phyloP scores from a whole-genome alignment of 139 green algal species.

The Coelastrella sp. region DNA sequence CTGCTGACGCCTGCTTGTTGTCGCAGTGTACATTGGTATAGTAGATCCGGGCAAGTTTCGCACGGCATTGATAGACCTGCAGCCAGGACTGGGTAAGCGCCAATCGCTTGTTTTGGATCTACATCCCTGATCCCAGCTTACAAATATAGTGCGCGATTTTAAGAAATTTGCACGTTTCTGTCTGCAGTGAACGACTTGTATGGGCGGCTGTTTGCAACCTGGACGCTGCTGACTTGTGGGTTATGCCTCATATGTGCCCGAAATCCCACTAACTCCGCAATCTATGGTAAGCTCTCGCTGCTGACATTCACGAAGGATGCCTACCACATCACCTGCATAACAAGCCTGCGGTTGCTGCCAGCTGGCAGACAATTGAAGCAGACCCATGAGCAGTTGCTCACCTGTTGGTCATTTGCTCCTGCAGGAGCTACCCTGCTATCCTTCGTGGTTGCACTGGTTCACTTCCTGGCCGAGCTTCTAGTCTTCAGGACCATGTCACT shows the following conservation, averaged over 20 bases:
- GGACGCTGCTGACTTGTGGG: constrained; percentile 84
- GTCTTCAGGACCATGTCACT: constrained; percentile 80
- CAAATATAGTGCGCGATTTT: neutral
- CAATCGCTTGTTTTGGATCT: neutral
- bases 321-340: no score
- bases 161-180: neutral
- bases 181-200: constrained; percentile 82
- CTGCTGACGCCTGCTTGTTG: neutral
- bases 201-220: constrained; percentile 85
- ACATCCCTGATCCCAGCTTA: neutral
- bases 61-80: constrained; percentile 75
- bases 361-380: neutral
- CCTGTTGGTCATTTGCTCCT: neutral
- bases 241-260: constrained; percentile 86
- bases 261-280: constrained; percentile 72
- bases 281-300: constrained; percentile 75
- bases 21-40: constrained; percentile 83
- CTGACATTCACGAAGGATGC: neutral
- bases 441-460: constrained; percentile 79
- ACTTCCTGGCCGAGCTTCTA: constrained; percentile 80
- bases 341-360: no score
- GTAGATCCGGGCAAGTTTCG: constrained; percentile 71
- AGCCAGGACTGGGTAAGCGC: constrained; percentile 71
- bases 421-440: constrained; percentile 83
- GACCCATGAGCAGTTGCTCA: neutral